These are phyloP conservation scores for Alternaria hordeiaustralica DNA, from an alignment of 2,329 filamentous ascomycete species.

Conservation along the genomic window DNA sequence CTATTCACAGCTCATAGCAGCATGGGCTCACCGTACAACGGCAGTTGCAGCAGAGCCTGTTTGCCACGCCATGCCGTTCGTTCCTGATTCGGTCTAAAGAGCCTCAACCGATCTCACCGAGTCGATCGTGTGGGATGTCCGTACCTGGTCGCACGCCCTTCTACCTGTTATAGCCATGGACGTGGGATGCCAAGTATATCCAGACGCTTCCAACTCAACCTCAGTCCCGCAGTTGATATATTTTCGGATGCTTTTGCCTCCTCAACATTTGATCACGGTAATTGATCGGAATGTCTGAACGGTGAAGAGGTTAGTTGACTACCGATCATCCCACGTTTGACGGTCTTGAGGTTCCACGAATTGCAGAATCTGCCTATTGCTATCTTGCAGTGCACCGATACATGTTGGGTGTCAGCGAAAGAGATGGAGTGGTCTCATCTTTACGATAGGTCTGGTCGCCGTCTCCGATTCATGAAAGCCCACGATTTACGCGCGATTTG, in stretches of 20 bases:
- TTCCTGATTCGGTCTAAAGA: conserved; percentile 15
- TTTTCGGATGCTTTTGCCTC: conserved; percentile 8
- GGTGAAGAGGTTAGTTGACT: background rate
- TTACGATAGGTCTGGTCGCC: background rate
- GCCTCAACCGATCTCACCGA: conserved; percentile 19
- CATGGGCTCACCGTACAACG: background rate
- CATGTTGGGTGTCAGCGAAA: background rate
- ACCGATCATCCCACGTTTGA: conserved; percentile 4
- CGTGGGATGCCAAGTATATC: conserved; percentile 36
- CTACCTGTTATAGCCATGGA: conserved; percentile 18
- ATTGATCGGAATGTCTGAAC: background rate
- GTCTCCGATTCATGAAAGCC: background rate
- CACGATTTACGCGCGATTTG: conserved; percentile 2
- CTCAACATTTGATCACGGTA: conserved; percentile 20
- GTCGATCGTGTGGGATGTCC: conserved; percentile 30
- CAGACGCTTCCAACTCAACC: conserved; percentile 22
- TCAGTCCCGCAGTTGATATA: conserved; percentile 6
- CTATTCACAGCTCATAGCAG: conserved; percentile 1
- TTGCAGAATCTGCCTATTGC: background rate
- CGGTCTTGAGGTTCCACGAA: conserved; percentile 4
- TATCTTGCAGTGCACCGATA: conserved; percentile 5
- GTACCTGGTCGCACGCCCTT: conserved; percentile 17
- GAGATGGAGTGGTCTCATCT: background rate
- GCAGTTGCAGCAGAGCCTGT: conserved; percentile 14
- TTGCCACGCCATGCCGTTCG: conserved; percentile 12